Base-by-base conservation (phyloP, 805 yeast genomes). In the Lipomyces orientalis region DNA sequence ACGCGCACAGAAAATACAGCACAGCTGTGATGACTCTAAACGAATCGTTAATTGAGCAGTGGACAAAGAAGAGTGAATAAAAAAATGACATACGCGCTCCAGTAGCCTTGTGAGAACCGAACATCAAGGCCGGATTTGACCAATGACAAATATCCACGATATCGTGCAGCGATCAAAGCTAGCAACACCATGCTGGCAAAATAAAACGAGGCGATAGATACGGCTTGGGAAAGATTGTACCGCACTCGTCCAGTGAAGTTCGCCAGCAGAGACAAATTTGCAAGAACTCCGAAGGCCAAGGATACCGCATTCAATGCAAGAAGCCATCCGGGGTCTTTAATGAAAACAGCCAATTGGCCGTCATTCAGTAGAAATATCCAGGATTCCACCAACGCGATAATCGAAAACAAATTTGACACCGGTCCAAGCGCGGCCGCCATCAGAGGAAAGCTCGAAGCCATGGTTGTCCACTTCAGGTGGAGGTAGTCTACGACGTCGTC, bases 401-500 rank as follows among this genome's bases (percentile, higher is more conserved):
- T 81, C 0, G 94, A 89, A 54, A 87, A 83, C 82, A 90, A 84
- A 72, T 90, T 90, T 6, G 94, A 88, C 34, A 91, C 73, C 0
- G 97, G 97, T 0, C 95, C 96, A 49, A 88, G 73, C 71, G 94
- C 90, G 4, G 94, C 92, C 0, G 93, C 87, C 7, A 89, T 75
- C 33, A 91, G 82, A 0, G 97, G 97, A 70, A 91, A 83, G 71
- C 88, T 87, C 1, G 89, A 84, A 2, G 93, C 87, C 0, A 88
- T 77, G 14, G 84, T 73, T 71, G 89, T 89, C 95, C 96, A 91
- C 39, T 37, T 9, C 33, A 35, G 39, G 33, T 58, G 62, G 33
- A 54, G 64, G n/a, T 55, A 54, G 29, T 60, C 62, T 46, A 43
- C 16, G 8, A 43, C 22, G 10, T 43, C 49, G 16, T 43, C 49